Evolutionary conservation across 495 filamentous ascomycete genomes (phyloP), one percentile per base, ranked within the genome.

Genomic region (Penicillium verhagenii): DNA sequence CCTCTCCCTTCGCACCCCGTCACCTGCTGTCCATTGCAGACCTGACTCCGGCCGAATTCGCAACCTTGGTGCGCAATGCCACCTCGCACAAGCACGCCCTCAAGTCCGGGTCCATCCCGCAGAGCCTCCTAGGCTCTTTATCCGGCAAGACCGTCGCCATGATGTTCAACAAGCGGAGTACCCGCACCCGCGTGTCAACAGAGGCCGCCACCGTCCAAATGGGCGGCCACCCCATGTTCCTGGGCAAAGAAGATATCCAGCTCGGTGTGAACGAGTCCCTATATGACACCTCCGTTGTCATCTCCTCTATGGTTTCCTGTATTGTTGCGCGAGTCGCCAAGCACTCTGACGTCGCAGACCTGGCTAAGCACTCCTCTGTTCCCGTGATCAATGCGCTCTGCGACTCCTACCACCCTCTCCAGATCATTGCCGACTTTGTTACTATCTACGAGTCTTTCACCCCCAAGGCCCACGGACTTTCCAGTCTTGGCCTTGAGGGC

Each of bases 371-470:
- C 67, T 93, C 89, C 6, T 75, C 81, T 6, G 93, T 96, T 2
- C 94, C 94, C 1, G 89, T 98, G 42, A 94, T 98, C 74, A 98
- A 97, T 71, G 94, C 92, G 4, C 80, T 98, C 42, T 92, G 87
- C 28, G 86, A 93, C 66, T 83, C 85, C 39, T 95, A 85, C 72
- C 94, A 98, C 64, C 94, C 94, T 7, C 80, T 98, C 38, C 94
- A 98, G 72, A 91, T 86, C 25, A 83, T 96, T 57, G 91, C 95
- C 56, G 94, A 98, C 69, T 93, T 91, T 68, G 79, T 96, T 48
- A 97, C 95, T 21, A 87, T 98, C 56, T 79, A 88, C 62, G 94
- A 97, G 67, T 75, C 81, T 6, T 88, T 90, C 63, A 76, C 79
- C 1, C 67, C 76, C 6, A 74, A 73, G 50, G 29, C 76, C 1